A percentile compares a stretch with the other conserved stretches of the same genome.
Evolutionary conservation across 345 rosid species (phyloP).

Genomic region (Eucalyptus decipiens): DNA sequence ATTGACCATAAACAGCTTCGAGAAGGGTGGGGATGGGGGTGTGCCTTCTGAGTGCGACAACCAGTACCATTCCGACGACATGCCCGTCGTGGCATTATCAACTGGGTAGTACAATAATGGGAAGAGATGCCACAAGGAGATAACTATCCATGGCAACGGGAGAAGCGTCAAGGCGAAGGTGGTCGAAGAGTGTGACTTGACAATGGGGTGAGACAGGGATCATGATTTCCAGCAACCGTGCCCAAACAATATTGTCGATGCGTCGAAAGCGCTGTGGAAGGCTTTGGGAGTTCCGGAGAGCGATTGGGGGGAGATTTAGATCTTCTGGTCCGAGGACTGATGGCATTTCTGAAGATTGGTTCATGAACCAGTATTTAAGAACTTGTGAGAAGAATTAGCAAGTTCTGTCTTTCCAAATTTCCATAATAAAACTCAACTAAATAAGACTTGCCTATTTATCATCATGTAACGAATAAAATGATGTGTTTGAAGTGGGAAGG

Average conservation of each 20-base stretch:
- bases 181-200: neutral
- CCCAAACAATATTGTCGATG: neutral
- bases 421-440: neutral
- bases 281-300: neutral
- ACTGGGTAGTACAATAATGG: neutral
- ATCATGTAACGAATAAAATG: neutral
- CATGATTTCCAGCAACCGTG: neutral
- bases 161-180: neutral
- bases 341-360: neutral
- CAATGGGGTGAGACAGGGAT: neutral
- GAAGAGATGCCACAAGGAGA: neutral
- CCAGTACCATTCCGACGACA: neutral
- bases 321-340: neutral
- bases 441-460: neutral
- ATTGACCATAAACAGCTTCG: neutral
- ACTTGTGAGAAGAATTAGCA: neutral
- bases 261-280: neutral
- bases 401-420: neutral
- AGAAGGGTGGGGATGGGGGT: neutral
- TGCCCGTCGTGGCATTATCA: neutral
- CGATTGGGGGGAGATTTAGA: neutral
- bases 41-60: neutral
- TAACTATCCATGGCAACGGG: neutral
- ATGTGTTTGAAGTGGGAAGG: neutral
- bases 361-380: neutral